phyloP scores from a whole-genome alignment of 2,329 filamentous ascomycete species.

The Aspergillus fijiensis region DNA sequence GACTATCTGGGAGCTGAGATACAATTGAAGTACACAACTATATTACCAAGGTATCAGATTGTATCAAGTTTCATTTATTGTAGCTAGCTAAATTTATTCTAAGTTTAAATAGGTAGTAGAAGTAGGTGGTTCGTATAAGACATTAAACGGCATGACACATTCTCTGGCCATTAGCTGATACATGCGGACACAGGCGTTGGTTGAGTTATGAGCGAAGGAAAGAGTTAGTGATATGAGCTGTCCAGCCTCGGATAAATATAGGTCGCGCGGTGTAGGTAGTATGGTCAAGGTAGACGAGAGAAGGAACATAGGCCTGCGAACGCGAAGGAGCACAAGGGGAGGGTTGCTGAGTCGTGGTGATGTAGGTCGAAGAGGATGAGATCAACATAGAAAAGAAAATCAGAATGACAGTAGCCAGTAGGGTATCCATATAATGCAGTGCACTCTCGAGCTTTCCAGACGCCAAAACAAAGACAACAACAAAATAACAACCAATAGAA shows the following conservation, averaged over 20 bases:
- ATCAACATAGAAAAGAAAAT: slow-evolving; percentile 1
- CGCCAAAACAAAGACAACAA: background rate
- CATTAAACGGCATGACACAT: slow-evolving; percentile 18
- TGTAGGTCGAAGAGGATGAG: background rate
- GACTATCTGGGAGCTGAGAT: background rate
- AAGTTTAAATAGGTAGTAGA: slow-evolving; percentile 5
- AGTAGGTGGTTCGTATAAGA: slow-evolving; percentile 15
- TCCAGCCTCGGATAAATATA: background rate
- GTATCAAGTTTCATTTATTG: background rate
- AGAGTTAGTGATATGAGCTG: background rate
- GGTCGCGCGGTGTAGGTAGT: background rate
- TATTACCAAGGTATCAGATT: background rate
- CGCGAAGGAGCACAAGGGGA: background rate
- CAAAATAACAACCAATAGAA: background rate
- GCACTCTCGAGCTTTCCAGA: background rate
- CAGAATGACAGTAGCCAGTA: slow-evolving; percentile 6
- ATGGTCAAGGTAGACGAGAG: background rate
- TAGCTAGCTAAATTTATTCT: background rate
- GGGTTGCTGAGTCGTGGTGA: background rate
- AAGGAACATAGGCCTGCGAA: background rate
- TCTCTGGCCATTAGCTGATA: slow-evolving; percentile 17
- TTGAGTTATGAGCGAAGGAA: background rate
- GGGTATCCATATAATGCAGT: slow-evolving; percentile 7
- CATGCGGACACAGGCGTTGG: slow-evolving; percentile 7
- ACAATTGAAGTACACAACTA: background rate